phyloP scores from a whole-genome alignment of 2,329 filamentous ascomycete genomes.

The Colletotrichum filicis region DNA sequence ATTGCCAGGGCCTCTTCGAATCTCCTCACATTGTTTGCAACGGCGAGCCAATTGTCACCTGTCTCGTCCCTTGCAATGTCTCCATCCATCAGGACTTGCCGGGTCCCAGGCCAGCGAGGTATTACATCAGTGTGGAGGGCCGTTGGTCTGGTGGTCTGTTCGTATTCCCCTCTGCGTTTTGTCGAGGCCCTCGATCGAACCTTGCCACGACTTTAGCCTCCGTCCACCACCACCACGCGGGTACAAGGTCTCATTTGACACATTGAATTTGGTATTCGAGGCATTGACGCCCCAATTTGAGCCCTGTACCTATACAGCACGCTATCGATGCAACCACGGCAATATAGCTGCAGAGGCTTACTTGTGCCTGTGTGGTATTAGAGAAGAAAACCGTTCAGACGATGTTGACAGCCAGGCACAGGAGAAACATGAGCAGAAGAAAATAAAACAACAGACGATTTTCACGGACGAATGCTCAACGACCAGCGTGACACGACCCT shows the following conservation, averaged over 20 bases:
- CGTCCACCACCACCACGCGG: neutral
- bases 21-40: neutral
- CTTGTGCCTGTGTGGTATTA: neutral
- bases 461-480: too few relatives aligned
- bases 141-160: conserved; percentile 32
- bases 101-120: neutral
- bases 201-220: conserved; percentile 11
- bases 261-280: neutral
- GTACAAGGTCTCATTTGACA: conserved; percentile 1
- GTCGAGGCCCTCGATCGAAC: conserved; percentile 23
- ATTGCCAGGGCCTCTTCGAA: neutral
- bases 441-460: neutral
- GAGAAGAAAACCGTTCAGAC: conserved; percentile 1
- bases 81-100: conserved; percentile 22
- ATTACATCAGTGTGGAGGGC: conserved; percentile 33
- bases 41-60: conserved; percentile 3
- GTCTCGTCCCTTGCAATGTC: conserved; percentile 2
- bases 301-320: neutral
- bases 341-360: neutral
- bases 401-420: conserved; percentile 22
- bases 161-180: conserved; percentile 24
- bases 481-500: conserved; percentile 10
- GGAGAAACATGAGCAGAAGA: neutral
- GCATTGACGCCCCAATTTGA: conserved; percentile 10
- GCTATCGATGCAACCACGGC: neutral